Evolutionary conservation across 2,329 filamentous ascomycete genomes (phyloP), one percentile per base, ranked within the genome.

Genomic region (Myriosclerotinia curreyana): DNA sequence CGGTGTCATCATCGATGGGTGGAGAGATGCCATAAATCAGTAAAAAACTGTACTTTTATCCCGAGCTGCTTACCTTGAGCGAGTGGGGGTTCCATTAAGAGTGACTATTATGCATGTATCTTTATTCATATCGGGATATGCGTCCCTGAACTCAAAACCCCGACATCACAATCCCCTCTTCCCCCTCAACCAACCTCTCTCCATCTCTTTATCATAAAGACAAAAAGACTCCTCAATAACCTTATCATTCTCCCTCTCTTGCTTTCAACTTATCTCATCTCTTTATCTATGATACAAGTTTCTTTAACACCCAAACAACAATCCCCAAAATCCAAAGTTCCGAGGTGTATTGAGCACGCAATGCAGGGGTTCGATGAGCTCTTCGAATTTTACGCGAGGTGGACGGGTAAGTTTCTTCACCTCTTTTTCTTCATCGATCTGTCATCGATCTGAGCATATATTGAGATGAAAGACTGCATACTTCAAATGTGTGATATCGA

Each of bases 291-390:
- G 11, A 31, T 54, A 2, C 17, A 20, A 34, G 22, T 22, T 3
- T 11, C 8, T 12, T 2, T 4, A 20, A 17, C 52, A 54, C 22
- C 11, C 12, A 34, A 56, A 12, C 17, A 31, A n/a, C 5, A 15
- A 22, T 22, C 7, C 9, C 28, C 15, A 20, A 58, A 48, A 28
- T 22, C 31, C 17, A 17, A 42, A 14, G 11, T n/a, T 17, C 22
- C 40, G 28, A 48, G 42, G 42, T 55, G 52, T 55, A 40, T 40
- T 40, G 34, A 63, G 60, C 60, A 63, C 60, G 60, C 60, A 49
- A 63, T 63, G 42, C 60, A 38, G 28, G 60, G 60, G 31, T 63
- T 36, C 31, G 60, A 63, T 63, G 60, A 63, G 51, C 42, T 40
- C 51, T 58, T 63, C 60, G 7, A 58, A 31, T 31, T 31, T 63